Evolutionary conservation across 805 yeast species (phyloP), one percentile per base, ranked within the genome.

Genomic region (Lachancea cidri): DNA sequence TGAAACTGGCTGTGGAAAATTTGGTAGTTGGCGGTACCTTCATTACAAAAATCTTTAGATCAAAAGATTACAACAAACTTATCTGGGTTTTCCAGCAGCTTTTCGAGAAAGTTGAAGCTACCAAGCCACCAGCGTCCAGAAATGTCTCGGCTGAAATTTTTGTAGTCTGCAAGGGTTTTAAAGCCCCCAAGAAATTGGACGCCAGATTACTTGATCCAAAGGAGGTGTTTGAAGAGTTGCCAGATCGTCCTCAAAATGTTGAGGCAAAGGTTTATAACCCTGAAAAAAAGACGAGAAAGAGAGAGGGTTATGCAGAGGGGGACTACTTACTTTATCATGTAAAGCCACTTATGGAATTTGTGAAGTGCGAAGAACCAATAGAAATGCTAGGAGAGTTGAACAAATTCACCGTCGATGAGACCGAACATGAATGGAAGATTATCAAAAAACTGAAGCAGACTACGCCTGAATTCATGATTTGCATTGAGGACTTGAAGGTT

Each of bases 51-150:
- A 85, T 93, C 61, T 93, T 93, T 80, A 77, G 99, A 67, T 93
- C 98, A n/a, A 88, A 89, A 68, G 99, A 93, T 71, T 93, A 93
- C 68, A 93, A 93, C 66, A 93, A 91, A 63, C 74, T 93, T 51
- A 76, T 93, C 76, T 93, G 99, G 99, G 95, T 91, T 3, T 91
- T 93, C 69, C 88, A 87, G 58, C 98, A 93, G 65, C 72, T 93
- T 42, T 93, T 93, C 59, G 96, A 88, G 40, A 89, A 84, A 59
- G 98, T 93, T 40, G 98, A 93, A 65, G 99, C 99, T 15, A 93
- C 99, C 0, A 93, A 93, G 60, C 99, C 99, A 5, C 98, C 99
- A 6, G 89, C 98, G 6, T 88, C 97, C 29, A 89, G 99, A 81
- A 88, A 87, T 65, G 99, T 93, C 25, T 91, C 98, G 60, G 99